Conservation (phyloP, 2,329 filamentous ascomycete genomes). For the Nigrospora sphaerica region DNA sequence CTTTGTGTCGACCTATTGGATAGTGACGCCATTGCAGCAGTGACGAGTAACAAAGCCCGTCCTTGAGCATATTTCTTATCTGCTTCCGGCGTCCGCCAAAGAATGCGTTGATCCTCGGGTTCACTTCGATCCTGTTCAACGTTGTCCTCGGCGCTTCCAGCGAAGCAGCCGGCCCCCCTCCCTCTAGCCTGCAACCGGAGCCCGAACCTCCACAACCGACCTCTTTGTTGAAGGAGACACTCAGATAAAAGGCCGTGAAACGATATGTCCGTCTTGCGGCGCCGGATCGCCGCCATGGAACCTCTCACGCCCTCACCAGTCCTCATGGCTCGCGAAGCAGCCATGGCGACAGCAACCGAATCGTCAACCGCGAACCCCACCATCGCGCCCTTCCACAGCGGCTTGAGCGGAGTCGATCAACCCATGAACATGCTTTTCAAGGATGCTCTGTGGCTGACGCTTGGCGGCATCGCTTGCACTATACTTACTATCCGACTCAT, state of each 20-base stretch:
- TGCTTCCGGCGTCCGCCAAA: no score
- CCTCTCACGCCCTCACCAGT: slow-evolving; percentile 16
- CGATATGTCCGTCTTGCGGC: slow-evolving; percentile 22
- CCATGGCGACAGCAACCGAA: slow-evolving; percentile 11
- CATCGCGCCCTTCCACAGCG: slow-evolving; percentile 48
- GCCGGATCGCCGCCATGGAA: slow-evolving; percentile 23
- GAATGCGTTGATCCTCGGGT: no score
- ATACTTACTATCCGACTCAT: slow-evolving; percentile 46
- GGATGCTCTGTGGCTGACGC: slow-evolving; percentile 52
- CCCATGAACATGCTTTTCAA: slow-evolving; percentile 48
- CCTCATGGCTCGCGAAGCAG: slow-evolving; percentile 17
- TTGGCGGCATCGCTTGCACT: slow-evolving; percentile 47
- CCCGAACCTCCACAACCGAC: no score
- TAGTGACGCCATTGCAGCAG: no score
- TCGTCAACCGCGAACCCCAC: slow-evolving; percentile 29
- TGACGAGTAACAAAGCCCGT: no score
- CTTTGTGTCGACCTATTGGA: no score
- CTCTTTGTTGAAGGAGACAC: no score
- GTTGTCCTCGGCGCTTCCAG: no score
- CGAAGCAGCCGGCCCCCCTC: no score
- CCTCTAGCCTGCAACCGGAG: no score
- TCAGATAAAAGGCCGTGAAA: background rate
- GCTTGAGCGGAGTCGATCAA: slow-evolving; percentile 55
- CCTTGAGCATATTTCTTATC: no score
- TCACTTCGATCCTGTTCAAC: no score